These are phyloP conservation scores for Bonia amplexicaulis DNA, from an alignment of 176 grass and related monocot species.

Conservation along the genomic window DNA sequence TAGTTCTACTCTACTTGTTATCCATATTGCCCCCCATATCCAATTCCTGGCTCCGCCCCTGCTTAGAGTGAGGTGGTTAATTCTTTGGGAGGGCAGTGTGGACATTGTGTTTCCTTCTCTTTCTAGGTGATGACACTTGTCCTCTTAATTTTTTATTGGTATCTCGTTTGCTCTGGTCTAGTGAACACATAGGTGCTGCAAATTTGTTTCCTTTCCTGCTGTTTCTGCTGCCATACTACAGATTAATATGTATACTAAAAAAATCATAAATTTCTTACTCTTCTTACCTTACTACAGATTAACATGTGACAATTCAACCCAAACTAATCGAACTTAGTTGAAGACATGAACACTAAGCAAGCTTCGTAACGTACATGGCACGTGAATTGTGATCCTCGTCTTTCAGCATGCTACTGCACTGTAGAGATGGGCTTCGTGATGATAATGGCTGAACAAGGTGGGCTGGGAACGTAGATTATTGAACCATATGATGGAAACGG, in stretches of 20 bases:
- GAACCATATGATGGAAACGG: no score
- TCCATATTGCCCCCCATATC: no score
- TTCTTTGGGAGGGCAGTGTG: not conserved
- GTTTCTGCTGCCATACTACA: not conserved
- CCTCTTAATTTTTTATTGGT: not conserved
- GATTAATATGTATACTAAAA: not conserved
- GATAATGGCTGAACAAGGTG: no score
- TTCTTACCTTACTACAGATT: not conserved
- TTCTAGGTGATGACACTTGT: not conserved
- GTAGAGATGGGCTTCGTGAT: no score
- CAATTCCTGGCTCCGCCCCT: no score
- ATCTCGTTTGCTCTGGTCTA: not conserved
- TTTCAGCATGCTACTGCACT: no score
- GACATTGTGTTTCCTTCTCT: not conserved
- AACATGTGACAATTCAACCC: not conserved
- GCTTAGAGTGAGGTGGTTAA: no score
- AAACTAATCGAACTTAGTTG: not conserved
- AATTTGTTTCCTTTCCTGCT: not conserved
- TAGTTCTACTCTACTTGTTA: no score
- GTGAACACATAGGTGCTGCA: not conserved
- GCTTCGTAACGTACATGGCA: no score
- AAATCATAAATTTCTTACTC: not conserved
- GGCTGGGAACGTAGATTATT: no score
- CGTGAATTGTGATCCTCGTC: no score
- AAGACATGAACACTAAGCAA: no score